Conservation (phyloP, 2,329 filamentous ascomycete genomes). For the Fusarium tupiense region DNA sequence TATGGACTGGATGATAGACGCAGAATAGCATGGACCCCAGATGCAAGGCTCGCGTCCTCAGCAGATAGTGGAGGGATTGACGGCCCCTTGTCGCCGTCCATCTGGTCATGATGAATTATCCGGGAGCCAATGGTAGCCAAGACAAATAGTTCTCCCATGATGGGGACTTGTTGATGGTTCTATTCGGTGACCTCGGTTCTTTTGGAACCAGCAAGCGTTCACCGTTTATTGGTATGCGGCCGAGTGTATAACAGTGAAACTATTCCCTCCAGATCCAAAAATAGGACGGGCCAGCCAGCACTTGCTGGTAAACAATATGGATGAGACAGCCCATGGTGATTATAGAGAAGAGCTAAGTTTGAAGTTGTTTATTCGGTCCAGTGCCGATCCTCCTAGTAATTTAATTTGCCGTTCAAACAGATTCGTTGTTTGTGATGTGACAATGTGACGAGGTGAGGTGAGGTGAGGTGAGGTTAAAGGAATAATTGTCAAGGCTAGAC, state of each 20-base stretch:
- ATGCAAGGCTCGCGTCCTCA: constrained; percentile 8
- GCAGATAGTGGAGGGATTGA: constrained; percentile 32
- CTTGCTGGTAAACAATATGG: constrained; percentile 27
- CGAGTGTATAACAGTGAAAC: constrained; percentile 13
- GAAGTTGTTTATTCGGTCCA: constrained; percentile 5
- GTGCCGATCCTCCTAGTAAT: constrained; percentile 31
- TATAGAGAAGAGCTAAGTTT: constrained; percentile 1
- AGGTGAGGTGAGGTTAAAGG: background rate
- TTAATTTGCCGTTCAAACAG: constrained; percentile 17
- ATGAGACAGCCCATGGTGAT: constrained; percentile 27
- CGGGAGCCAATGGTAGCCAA: constrained; percentile 17
- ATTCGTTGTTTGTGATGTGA: constrained; percentile 8
- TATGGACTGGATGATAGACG: constrained; percentile 14
- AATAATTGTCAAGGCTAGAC: background rate
- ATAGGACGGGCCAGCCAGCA: constrained; percentile 18
- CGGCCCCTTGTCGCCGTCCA: constrained; percentile 2
- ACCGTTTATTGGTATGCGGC: background rate
- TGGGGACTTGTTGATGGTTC: constrained; percentile 1
- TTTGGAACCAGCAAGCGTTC: background rate
- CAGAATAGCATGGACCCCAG: constrained; percentile 18
- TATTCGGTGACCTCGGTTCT: constrained; percentile 4
- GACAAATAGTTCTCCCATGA: constrained; percentile 12
- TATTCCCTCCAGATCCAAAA: constrained; percentile 23
- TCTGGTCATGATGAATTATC: constrained; percentile 20
- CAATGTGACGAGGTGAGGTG: constrained; percentile 10